phyloP scores from a whole-genome alignment of 176 grass and related monocot species.

The Oryza officinalis region DNA sequence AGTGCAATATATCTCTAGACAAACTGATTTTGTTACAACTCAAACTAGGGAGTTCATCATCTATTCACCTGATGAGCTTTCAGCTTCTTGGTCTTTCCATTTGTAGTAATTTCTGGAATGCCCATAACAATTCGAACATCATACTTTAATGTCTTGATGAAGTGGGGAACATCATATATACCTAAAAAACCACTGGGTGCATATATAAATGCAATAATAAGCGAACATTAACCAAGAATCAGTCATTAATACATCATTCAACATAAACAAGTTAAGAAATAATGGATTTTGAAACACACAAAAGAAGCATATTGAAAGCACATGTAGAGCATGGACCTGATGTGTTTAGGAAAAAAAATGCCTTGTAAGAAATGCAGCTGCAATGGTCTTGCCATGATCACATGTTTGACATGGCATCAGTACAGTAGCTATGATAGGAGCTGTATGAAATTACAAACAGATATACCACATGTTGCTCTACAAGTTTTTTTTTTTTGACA shows the following conservation, averaged over 20 bases:
- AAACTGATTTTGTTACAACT: constrained; percentile 1
- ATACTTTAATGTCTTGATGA: constrained; percentile 88
- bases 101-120: constrained; percentile 69
- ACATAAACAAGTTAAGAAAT: not conserved
- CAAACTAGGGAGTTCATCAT: constrained; percentile 2
- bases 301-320: not conserved
- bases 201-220: constrained; percentile 49
- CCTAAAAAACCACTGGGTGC: constrained; percentile 86
- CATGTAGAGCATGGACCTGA: not conserved
- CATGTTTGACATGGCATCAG: not conserved
- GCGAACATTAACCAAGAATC: constrained; percentile 22
- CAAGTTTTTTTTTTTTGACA: too few species aligned
- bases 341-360: not conserved
- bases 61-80: constrained; percentile 72
- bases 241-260: constrained; percentile 18
- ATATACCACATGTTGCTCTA: not conserved
- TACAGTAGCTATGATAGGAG: not conserved
- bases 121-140: constrained; percentile 77
- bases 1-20: constrained; percentile 8
- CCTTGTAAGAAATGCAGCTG: not conserved
- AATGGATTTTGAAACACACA: constrained; percentile 2
- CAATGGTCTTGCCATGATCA: not conserved
- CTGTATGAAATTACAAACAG: not conserved
- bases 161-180: constrained; percentile 97
- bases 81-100: constrained; percentile 94